Evolutionary conservation across 2,329 filamentous ascomycete genomes (phyloP), one percentile per base, ranked within the genome.

Genomic region (Tolypocladium amazonense): DNA sequence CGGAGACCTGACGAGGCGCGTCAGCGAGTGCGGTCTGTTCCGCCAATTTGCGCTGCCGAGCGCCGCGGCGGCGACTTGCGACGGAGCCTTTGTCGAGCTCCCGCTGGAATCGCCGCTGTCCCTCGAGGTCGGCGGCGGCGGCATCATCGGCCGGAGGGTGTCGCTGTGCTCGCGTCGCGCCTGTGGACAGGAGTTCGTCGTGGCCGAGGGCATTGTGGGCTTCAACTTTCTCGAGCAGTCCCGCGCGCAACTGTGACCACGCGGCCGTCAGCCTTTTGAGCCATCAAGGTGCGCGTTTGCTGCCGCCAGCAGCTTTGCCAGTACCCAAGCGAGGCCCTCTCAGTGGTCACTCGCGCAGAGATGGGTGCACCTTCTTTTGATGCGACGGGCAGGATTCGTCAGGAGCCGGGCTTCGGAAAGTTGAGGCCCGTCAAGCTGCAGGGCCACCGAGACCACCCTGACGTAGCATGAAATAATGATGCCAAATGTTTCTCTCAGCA

Each of bases 161-260:
- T 79, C 78, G 0, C 58, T 81, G 0, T 72, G 70, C 37, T 68
- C 70, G 0, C 62, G 67, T 0, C 59, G 63, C 0, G 55, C 58
- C 0, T 61, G 58, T 63, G 71, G 71, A 14, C 61, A 47, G 37
- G 66, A 65, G 33, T 63, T 64, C 6, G 70, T 77, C 0, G 62
- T 79, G 4, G 78, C 78, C 0, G 78, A 81, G 62, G 79, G 79
- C 0, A 78, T 81, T n/a, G 76, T 80, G 5, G 79, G 79, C 0
- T 79, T 78, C 65, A 81, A 81, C 41, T 74, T 72, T 53, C 57
- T 69, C 58, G 67, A 63, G 39, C 62, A 45, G 8, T 56, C 50
- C 35, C 52, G 37, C 20, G 50, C 50, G 8, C 27, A 30, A 2
- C 50, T 35, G 3, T 53, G 30, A 30, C 11, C 8, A 20, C 14